A percentile compares a stretch with the other conserved stretches of the same genome.
phyloP scores from a whole-genome alignment of 257 asterid genomes.

The Schizonepeta tenuifolia region DNA sequence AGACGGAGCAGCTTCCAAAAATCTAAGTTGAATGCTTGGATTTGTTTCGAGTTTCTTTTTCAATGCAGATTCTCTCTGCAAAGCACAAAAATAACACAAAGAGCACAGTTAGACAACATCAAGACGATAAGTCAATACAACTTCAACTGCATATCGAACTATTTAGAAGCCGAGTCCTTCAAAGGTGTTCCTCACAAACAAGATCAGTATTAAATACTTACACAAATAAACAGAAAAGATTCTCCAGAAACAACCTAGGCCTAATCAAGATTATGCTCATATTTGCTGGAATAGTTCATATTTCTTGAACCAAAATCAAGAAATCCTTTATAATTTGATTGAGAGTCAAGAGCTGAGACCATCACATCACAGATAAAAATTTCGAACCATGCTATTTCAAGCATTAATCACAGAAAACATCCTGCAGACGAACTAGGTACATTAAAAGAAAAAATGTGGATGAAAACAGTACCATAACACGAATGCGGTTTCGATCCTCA shows the following conservation, averaged over 20 bases:
- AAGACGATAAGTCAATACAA: neutral
- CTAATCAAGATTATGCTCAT: neutral
- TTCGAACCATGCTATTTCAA: neutral
- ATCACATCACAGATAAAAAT: neutral
- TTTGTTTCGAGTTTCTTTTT: slow-evolving; percentile 63
- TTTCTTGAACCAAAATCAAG: neutral
- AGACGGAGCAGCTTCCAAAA: slow-evolving; percentile 38
- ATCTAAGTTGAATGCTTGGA: slow-evolving; percentile 38
- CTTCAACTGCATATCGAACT: neutral
- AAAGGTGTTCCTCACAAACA: neutral
- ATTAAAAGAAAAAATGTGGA: neutral
- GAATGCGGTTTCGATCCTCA: slow-evolving; percentile 72
- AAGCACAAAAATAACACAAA: slow-evolving; percentile 1
- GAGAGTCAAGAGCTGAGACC: neutral
- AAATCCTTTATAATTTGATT: neutral
- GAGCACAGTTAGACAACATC: neutral
- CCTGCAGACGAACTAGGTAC: neutral
- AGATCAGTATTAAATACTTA: neutral
- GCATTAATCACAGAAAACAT: neutral
- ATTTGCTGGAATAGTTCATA: neutral
- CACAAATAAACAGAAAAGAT: too few species aligned
- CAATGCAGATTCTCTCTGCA: slow-evolving; percentile 83
- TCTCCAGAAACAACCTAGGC: neutral
- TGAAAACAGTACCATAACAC: slow-evolving; percentile 56
- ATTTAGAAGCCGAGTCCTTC: neutral